Base-by-base conservation (phyloP, 202 grass and related monocot species). In the Panicum virgatum region DNA sequence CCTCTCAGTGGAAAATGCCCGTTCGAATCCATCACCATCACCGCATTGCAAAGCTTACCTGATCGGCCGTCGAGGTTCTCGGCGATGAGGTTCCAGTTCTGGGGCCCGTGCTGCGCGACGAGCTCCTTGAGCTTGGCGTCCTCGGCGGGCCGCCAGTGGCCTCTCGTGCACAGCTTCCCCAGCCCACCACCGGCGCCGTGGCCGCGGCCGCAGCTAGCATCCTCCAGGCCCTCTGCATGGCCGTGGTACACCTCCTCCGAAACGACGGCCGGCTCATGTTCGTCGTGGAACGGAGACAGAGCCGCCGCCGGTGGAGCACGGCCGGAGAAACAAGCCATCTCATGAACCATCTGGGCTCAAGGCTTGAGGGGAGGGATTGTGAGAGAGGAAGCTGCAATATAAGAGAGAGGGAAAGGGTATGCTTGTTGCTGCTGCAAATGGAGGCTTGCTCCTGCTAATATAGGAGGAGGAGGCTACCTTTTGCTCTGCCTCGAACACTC, bases 141-240 rank as follows among this genome's bases (percentile, higher is more conserved):
- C n/a, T n/a, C n/a, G n/a, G n/a, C n/a, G n/a, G n/a, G n/a, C n/a
- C n/a, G n/a, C n/a, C n/a, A n/a, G n/a, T n/a, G n/a, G n/a, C n/a
- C n/a, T n/a, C n/a, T n/a, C n/a, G n/a, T n/a, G n/a, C n/a, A n/a
- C n/a, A n/a, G n/a, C n/a, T n/a, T n/a, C n/a, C n/a, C n/a, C n/a
- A n/a, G n/a, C n/a, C n/a, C n/a, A n/a, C n/a, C n/a, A n/a, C n/a
- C n/a, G n/a, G n/a, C n/a, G n/a, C n/a, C n/a, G n/a, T n/a, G n/a
- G n/a, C n/a, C n/a, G n/a, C n/a, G n/a, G n/a, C n/a, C n/a, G n/a
- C n/a, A n/a, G n/a, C n/a, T n/a, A n/a, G 5, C 72, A 9, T 78
- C 83, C 44, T 88, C 90, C 8, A 13, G 42, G 25, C 85, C 86
- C 29, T 87, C 74, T 3, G 76, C 72, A 5, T 82, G 85, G 26